Evolutionary conservation across 352 stramenopile species (phyloP).

Genomic region (Phytophthora tubulina): DNA sequence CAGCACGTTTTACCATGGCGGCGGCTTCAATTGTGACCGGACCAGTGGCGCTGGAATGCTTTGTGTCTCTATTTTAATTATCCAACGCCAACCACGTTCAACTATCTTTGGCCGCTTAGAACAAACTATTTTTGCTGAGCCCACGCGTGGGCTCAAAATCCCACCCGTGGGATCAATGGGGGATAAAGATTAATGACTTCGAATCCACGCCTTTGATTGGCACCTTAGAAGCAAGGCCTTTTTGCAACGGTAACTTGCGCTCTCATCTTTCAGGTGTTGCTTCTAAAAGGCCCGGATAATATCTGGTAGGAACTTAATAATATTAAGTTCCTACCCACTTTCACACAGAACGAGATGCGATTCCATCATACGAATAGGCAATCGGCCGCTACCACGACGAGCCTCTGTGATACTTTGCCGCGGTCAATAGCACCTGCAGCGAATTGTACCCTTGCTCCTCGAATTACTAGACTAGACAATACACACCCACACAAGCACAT

Average conservation of each 20-base stretch:
- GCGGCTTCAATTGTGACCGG: no score
- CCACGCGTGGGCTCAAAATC: no score
- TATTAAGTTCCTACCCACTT: slow-evolving; percentile 62
- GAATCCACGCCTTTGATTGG: background rate
- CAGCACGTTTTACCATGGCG: no score
- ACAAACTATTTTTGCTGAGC: no score
- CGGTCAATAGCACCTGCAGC: slow-evolving; percentile 49
- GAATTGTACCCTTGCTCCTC: slow-evolving; percentile 69
- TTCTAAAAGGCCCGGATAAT: slow-evolving; percentile 68
- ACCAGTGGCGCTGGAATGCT: no score
- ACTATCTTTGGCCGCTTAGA: no score
- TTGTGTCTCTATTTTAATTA: no score
- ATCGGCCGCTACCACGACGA: background rate
- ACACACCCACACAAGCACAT: background rate
- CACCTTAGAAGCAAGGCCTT: slow-evolving; percentile 59
- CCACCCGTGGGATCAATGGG: no score
- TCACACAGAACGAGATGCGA: slow-evolving; percentile 18
- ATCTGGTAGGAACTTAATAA: no score
- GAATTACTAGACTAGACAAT: slow-evolving; percentile 57
- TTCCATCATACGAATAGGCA: background rate
- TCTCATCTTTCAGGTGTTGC: slow-evolving; percentile 39
- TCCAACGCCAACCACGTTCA: no score
- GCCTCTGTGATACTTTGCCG: background rate
- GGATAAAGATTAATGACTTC: no score
- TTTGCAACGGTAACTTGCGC: slow-evolving; percentile 49